phyloP scores from a whole-genome alignment of 495 filamentous ascomycete genomes.

The Aspergillus steynii region DNA sequence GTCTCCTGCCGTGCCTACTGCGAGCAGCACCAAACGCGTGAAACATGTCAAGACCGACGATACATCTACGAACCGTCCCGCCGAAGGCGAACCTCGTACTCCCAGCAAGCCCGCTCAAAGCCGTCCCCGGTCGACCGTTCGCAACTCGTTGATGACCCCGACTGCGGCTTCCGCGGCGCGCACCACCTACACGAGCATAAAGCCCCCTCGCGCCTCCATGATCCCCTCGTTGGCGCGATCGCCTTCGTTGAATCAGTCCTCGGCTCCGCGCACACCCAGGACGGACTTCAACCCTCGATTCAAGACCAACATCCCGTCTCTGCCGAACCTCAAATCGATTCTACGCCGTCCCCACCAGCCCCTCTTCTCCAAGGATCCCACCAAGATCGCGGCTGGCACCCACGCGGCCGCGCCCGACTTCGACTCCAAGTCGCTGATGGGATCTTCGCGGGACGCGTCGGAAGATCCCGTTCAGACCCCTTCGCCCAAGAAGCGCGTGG shows the following conservation, averaged over 20 bases:
- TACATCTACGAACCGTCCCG: constrained; percentile 52
- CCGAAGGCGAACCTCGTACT: constrained; percentile 12
- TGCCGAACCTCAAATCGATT: constrained; percentile 58
- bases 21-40: constrained; percentile 57
- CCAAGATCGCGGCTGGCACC: constrained; percentile 62
- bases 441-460: constrained; percentile 25
- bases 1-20: constrained; percentile 16
- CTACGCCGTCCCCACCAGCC: constrained; percentile 56
- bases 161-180: constrained; percentile 78
- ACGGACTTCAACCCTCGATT: constrained; percentile 50
- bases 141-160: constrained; percentile 67
- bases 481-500: constrained; percentile 60
- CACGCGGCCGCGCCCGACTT: constrained; percentile 53
- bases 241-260: constrained; percentile 43
- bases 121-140: constrained; percentile 35
- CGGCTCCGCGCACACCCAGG: constrained; percentile 44
- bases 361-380: constrained; percentile 60
- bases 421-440: constrained; percentile 45
- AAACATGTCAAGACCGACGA: constrained; percentile 62
- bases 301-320: constrained; percentile 42
- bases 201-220: constrained; percentile 53
- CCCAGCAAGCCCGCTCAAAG: constrained; percentile 46
- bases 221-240: constrained; percentile 55
- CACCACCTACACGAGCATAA: constrained; percentile 49
- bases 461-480: constrained; percentile 36